Evolutionary conservation across 108 stramenopile genomes (phyloP).

Genomic region (Cyclotella atomus): DNA sequence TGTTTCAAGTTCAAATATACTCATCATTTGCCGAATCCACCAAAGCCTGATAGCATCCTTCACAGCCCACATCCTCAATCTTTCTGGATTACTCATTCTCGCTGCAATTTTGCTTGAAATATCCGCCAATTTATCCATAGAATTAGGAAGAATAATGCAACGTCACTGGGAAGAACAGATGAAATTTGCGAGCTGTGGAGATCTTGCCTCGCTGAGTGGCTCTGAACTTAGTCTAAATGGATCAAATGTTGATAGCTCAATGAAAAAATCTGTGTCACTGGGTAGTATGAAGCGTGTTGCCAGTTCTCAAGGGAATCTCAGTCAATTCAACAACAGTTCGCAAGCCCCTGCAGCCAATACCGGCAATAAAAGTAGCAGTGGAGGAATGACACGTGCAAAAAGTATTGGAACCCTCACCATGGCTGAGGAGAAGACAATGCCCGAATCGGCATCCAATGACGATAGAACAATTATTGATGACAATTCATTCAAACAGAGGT

Average conservation of each 20-base stretch:
- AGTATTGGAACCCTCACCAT: constrained; percentile 27
- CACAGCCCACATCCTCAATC: constrained; percentile 66
- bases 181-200: constrained; percentile 58
- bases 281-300: constrained; percentile 88
- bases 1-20: neutral
- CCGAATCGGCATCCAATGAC: neutral
- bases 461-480: constrained; percentile 56
- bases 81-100: constrained; percentile 76
- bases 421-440: constrained; percentile 25
- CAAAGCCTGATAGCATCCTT: constrained; percentile 72
- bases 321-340: constrained; percentile 39
- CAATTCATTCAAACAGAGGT: constrained; percentile 83
- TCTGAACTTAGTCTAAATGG: constrained; percentile 31
- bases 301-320: constrained; percentile 62
- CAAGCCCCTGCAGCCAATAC: neutral
- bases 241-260: constrained; percentile 41
- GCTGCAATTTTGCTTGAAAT: constrained; percentile 78
- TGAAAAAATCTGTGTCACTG: constrained; percentile 71
- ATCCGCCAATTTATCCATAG: constrained; percentile 78
- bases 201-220: constrained; percentile 63
- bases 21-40: neutral
- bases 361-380: neutral
- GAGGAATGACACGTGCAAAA: constrained; percentile 37
- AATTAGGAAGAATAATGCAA: constrained; percentile 89
- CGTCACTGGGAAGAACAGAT: constrained; percentile 88